Percentiles rank a stretch among this genome's conserved stretches.
phyloP scores from a whole-genome alignment of 306 rosid species.

The Malus sieversii region DNA sequence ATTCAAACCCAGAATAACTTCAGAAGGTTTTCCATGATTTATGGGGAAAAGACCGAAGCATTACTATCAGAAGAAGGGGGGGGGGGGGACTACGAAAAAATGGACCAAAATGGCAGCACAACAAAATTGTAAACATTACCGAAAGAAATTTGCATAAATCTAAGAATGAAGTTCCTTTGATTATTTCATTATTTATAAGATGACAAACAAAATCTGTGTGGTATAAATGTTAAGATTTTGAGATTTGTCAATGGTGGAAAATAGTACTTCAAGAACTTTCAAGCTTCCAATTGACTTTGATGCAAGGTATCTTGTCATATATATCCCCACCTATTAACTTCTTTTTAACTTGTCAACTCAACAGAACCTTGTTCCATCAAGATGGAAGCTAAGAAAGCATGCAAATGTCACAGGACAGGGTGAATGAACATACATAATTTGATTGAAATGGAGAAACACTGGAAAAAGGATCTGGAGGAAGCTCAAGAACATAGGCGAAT shows the following conservation, averaged over 20 bases:
- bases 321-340: background rate
- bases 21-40: constrained; percentile 61
- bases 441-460: constrained; percentile 61
- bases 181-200: too few relatives aligned
- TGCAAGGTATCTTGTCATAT: too few relatives aligned
- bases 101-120: background rate
- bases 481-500: constrained; percentile 70
- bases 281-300: too few relatives aligned
- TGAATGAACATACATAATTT: constrained; percentile 42
- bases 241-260: too few relatives aligned
- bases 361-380: background rate
- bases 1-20: constrained; percentile 90
- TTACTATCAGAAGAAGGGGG: background rate
- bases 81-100: background rate
- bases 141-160: background rate
- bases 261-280: too few relatives aligned
- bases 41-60: constrained; percentile 11
- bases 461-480: constrained; percentile 81
- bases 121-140: background rate
- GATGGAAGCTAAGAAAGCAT: constrained; percentile 5
- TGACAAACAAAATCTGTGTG: too few relatives aligned
- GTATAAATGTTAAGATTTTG: too few relatives aligned
- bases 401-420: constrained; percentile 33
- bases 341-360: background rate
- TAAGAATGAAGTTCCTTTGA: too few relatives aligned